Evolutionary conservation across 345 rosid species (phyloP).

Genomic region (Syzygium aqueum): DNA sequence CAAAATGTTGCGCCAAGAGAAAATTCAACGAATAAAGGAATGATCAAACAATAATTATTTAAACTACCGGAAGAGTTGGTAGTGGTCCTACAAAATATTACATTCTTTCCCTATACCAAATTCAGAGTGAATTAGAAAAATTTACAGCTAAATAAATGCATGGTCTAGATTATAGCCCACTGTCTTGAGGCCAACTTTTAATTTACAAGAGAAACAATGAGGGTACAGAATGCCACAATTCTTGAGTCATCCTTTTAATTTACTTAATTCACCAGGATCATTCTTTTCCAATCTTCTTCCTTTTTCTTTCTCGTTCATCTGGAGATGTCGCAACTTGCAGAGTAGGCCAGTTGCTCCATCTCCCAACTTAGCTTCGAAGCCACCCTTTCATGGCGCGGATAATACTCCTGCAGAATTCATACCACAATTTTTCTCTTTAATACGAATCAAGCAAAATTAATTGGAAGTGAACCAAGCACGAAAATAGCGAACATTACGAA

Average conservation of each 20-base stretch:
- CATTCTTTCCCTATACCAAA: background rate
- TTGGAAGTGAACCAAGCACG: background rate
- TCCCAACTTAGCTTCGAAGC: conserved; percentile 80
- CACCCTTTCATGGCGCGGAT: conserved; percentile 61
- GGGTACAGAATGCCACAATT: conserved; percentile 14
- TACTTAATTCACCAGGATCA: background rate
- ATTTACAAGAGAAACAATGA: conserved; percentile 3
- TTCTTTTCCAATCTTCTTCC: background rate
- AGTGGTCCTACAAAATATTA: background rate
- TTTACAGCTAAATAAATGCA: background rate
- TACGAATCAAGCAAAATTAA: background rate
- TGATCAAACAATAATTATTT: background rate
- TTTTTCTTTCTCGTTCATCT: conserved; percentile 49
- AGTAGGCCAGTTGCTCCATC: conserved; percentile 36
- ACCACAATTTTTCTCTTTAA: background rate
- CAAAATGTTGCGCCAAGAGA: background rate
- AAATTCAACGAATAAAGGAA: background rate
- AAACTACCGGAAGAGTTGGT: background rate
- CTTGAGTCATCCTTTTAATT: background rate
- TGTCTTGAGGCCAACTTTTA: background rate
- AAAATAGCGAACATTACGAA: background rate
- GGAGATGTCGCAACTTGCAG: conserved; percentile 4
- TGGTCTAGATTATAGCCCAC: background rate
- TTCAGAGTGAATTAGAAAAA: background rate
- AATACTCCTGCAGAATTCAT: conserved; percentile 42